Evolutionary conservation across 2,329 filamentous ascomycete genomes (phyloP).

Genomic region (Aspergillus awamori): DNA sequence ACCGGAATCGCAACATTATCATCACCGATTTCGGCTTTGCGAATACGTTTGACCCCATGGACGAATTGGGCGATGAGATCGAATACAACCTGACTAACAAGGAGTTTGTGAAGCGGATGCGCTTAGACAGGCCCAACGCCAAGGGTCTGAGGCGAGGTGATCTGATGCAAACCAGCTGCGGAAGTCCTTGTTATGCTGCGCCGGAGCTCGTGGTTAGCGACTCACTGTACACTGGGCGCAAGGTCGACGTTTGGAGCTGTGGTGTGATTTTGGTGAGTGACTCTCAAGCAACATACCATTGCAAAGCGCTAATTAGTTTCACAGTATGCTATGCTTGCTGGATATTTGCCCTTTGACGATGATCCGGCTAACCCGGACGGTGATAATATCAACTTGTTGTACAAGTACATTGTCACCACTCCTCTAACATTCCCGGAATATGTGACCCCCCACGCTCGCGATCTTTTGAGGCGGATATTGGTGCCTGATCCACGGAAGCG

Average conservation of each 20-base stretch:
- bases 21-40: conserved; percentile 99
- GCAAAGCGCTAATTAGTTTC: neutral
- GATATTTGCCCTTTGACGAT: conserved; percentile 96
- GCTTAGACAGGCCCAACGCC: conserved; percentile 76
- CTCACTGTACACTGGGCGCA: conserved; percentile 92
- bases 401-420: conserved; percentile 98
- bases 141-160: conserved; percentile 83
- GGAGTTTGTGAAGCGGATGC: conserved; percentile 82
- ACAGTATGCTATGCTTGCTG: conserved; percentile 97
- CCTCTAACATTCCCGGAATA: conserved; percentile 98
- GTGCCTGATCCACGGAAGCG: conserved; percentile 94
- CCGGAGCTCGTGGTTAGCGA: conserved; percentile 97
- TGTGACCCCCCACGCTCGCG: conserved; percentile 92
- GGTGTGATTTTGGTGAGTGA: conserved; percentile 89
- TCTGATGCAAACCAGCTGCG: conserved; percentile 98
- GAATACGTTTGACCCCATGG: conserved; percentile 89
- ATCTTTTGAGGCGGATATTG: conserved; percentile 87
- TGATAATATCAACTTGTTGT: conserved; percentile 97
- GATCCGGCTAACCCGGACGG: conserved; percentile 97
- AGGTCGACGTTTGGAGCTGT: conserved; percentile 99
- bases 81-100: conserved; percentile 84
- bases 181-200: conserved; percentile 95
- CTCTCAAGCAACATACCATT: neutral
- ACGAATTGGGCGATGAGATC: conserved; percentile 87
- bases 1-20: conserved; percentile 98